phyloP scores from a whole-genome alignment of 2,329 filamentous ascomycete species.

The Plenodomus biglobosus region DNA sequence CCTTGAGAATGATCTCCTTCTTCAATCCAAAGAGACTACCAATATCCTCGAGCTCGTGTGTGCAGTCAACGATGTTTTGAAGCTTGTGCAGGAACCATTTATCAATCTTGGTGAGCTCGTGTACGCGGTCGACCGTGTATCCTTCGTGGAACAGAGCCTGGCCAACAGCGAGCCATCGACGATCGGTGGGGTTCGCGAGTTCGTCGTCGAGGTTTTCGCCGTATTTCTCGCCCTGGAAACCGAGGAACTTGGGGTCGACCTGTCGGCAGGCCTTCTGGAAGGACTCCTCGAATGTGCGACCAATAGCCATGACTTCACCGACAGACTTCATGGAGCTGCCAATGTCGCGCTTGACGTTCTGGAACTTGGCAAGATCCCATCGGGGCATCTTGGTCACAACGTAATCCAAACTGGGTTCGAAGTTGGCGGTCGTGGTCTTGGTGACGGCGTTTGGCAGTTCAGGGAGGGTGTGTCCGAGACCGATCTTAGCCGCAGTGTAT shows the following conservation, averaged over 20 bases:
- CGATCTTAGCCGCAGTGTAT: conserved; percentile 98
- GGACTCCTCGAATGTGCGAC: conserved; percentile 96
- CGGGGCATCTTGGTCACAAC: conserved; percentile 98
- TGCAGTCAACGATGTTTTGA: conserved; percentile 92
- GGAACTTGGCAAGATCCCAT: conserved; percentile 98
- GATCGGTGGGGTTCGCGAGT: conserved; percentile 89
- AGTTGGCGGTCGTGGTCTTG: conserved; percentile 98
- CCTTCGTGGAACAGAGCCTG: conserved; percentile 97
- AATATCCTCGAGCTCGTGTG: conserved; percentile 78
- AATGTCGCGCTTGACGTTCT: conserved; percentile 96
- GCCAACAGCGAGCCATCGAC: conserved; percentile 94
- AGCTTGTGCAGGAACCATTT: conserved; percentile 99
- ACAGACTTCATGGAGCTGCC: conserved; percentile 99
- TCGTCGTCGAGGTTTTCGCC: conserved; percentile 82
- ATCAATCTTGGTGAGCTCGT: conserved; percentile 97
- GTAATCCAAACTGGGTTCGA: conserved; percentile 95
- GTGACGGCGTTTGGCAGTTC: conserved; percentile 97
- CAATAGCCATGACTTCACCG: conserved; percentile 98
- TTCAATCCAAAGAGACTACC: conserved; percentile 82
- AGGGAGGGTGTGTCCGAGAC: conserved; percentile 89
- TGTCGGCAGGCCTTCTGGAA: conserved; percentile 99
- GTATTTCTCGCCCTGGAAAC: conserved; percentile 94
- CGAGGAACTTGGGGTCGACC: conserved; percentile 87
- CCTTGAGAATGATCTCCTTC: conserved; percentile 83
- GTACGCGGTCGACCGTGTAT: conserved; percentile 88